Percentiles rank a stretch among this genome's conserved stretches.
Conservation (phyloP, 2,329 filamentous ascomycete genomes). For the Ustilaginoidea virens region DNA sequence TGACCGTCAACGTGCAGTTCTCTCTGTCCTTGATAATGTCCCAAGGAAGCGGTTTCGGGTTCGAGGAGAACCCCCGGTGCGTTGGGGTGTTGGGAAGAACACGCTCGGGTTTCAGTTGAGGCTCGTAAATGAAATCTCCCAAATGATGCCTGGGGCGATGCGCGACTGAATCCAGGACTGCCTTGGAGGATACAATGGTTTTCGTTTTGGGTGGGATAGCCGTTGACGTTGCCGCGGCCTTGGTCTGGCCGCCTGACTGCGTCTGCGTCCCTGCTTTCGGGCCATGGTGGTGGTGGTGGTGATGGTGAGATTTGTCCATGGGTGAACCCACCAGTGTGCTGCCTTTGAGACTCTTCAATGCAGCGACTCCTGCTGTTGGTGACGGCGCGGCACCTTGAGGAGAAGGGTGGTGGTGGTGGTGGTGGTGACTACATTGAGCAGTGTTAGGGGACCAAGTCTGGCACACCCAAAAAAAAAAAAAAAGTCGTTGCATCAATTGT, state of each 20-base stretch:
- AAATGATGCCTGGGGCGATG: slow-evolving; percentile 63
- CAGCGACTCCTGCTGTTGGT: slow-evolving; percentile 23
- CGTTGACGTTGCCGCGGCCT: slow-evolving; percentile 11
- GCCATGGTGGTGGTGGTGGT: slow-evolving; percentile 32
- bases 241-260: slow-evolving; percentile 10
- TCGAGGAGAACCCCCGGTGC: slow-evolving; percentile 31
- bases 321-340: slow-evolving; percentile 29
- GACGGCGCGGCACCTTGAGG: slow-evolving; percentile 28
- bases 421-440: too few relatives aligned
- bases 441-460: too few relatives aligned
- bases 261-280: slow-evolving; percentile 16
- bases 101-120: slow-evolving; percentile 41
- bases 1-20: slow-evolving; percentile 82
- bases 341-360: slow-evolving; percentile 36
- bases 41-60: slow-evolving; percentile 58
- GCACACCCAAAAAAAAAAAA: too few relatives aligned
- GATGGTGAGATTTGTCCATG: slow-evolving; percentile 25
- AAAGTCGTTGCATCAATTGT: too few relatives aligned
- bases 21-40: slow-evolving; percentile 58
- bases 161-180: slow-evolving; percentile 56
- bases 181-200: slow-evolving; percentile 50
- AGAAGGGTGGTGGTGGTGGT: slow-evolving; percentile 28
- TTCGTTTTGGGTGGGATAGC: slow-evolving; percentile 42
- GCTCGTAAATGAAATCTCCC: slow-evolving; percentile 69
- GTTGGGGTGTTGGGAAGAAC: slow-evolving; percentile 24